These are phyloP conservation scores for Zygosaccharomyces gambellarensis DNA, from an alignment of 805 yeast genomes.

Conservation along the genomic window DNA sequence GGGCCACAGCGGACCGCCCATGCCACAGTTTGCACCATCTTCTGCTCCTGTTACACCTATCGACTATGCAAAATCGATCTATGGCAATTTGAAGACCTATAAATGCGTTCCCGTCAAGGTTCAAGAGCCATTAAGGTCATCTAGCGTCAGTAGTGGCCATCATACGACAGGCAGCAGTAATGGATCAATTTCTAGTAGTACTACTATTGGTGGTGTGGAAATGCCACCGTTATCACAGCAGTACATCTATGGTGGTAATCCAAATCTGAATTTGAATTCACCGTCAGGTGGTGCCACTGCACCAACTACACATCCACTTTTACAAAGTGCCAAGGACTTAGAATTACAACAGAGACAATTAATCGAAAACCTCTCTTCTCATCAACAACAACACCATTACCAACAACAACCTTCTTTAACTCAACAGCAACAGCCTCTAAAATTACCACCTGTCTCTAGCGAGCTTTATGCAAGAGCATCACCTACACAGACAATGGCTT, in stretches of 20 bases:
- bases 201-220: background rate
- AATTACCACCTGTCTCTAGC: constrained; percentile 41
- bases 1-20: background rate
- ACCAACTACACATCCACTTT: constrained; percentile 8
- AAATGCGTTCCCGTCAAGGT: constrained; percentile 30
- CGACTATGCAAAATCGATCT: constrained; percentile 30
- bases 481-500: constrained; percentile 54
- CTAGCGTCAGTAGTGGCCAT: background rate
- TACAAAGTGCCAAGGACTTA: constrained; percentile 21
- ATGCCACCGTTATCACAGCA: background rate
- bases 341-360: constrained; percentile 26
- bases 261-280: background rate
- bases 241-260: constrained; percentile 1
- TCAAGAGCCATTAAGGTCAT: constrained; percentile 14
- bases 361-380: constrained; percentile 19
- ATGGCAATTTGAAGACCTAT: constrained; percentile 27
- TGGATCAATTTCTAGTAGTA: background rate
- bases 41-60: constrained; percentile 25
- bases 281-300: constrained; percentile 1
- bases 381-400: constrained; percentile 8
- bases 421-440: constrained; percentile 10
- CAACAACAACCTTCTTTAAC: constrained; percentile 10
- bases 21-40: constrained; percentile 3
- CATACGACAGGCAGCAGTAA: background rate
- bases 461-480: constrained; percentile 49